A percentile compares a stretch with the other conserved stretches of the same genome.
Evolutionary conservation across 139 green algal species (phyloP).

Genomic region (Closterium sp.): DNA sequence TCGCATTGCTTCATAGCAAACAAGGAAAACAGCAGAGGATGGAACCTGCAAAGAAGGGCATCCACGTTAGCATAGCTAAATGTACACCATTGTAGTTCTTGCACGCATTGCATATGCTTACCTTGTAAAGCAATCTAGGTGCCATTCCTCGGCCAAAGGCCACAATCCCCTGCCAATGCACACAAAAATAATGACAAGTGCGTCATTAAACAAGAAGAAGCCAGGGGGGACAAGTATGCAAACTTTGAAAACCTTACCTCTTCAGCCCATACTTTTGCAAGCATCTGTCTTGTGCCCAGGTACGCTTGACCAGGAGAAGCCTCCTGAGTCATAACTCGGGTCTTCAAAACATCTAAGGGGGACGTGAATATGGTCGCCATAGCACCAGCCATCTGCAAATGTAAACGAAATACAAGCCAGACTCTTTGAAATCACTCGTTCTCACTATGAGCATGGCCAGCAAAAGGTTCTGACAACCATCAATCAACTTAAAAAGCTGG

Average conservation of each 20-base stretch:
- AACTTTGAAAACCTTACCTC: constrained; percentile 12
- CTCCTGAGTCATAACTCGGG: constrained; percentile 49
- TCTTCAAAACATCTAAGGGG: constrained; percentile 53
- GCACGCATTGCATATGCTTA: neutral
- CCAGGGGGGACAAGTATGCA: neutral
- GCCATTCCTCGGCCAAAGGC: constrained; percentile 24
- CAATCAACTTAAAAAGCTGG: neutral
- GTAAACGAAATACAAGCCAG: neutral
- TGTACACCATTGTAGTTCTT: neutral
- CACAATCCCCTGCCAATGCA: constrained; percentile 27
- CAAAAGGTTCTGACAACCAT: neutral
- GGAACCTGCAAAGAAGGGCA: constrained; percentile 14
- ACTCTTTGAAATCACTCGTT: neutral
- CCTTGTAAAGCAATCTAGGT: constrained; percentile 39
- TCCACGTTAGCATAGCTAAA: neutral
- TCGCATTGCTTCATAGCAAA: constrained; percentile 35
- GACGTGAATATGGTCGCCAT: constrained; percentile 42
- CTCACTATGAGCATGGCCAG: neutral
- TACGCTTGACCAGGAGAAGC: neutral
- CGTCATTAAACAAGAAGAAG: neutral
- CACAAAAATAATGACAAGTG: neutral
- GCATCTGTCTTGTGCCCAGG: constrained; percentile 26
- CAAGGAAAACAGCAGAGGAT: constrained; percentile 35
- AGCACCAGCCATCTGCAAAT: constrained; percentile 32
- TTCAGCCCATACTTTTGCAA: constrained; percentile 28